Percentiles rank a stretch among this genome's conserved stretches.
phyloP scores from a whole-genome alignment of 2,329 filamentous ascomycete genomes.

The Elsinoe perseae region DNA sequence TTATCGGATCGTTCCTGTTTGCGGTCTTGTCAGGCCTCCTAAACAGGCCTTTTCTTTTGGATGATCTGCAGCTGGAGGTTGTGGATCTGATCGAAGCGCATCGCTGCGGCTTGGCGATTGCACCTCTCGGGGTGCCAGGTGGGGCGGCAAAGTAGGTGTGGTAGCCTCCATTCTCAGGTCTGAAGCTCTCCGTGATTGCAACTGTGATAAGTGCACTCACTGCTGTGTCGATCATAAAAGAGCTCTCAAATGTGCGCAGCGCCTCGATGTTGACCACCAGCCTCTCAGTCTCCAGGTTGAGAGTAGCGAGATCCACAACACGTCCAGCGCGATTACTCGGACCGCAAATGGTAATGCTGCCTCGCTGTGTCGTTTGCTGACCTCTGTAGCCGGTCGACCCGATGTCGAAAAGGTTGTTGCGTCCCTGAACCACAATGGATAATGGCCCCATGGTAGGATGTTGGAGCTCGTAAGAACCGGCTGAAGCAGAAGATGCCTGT shows the following conservation, averaged over 20 bases:
- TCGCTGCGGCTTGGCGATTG: conserved; percentile 10
- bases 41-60: conserved; percentile 18
- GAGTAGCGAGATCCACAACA: conserved; percentile 37
- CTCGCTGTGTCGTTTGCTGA: conserved; percentile 6
- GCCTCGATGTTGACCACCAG: conserved; percentile 40
- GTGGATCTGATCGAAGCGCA: background rate
- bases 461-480: conserved; percentile 37
- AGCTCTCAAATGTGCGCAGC: conserved; percentile 36
- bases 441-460: conserved; percentile 40
- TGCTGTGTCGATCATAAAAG: conserved; percentile 40
- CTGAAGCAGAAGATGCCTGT: conserved; percentile 23
- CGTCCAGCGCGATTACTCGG: conserved; percentile 33
- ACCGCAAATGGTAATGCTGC: conserved; percentile 30
- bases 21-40: conserved; percentile 17
- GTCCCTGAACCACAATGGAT: conserved; percentile 32
- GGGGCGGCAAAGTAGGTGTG: conserved; percentile 16
- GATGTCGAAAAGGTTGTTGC: conserved; percentile 14
- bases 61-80: conserved; percentile 4
- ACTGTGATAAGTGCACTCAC: conserved; percentile 38
- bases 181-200: conserved; percentile 37
- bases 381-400: conserved; percentile 1
- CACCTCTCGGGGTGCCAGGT: background rate
- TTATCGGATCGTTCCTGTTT: conserved; percentile 17
- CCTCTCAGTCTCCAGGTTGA: conserved; percentile 37
- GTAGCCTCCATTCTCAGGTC: conserved; percentile 15